Base-by-base conservation (phyloP, 148 eudicot genomes). In the Amaranthus palmeri region DNA sequence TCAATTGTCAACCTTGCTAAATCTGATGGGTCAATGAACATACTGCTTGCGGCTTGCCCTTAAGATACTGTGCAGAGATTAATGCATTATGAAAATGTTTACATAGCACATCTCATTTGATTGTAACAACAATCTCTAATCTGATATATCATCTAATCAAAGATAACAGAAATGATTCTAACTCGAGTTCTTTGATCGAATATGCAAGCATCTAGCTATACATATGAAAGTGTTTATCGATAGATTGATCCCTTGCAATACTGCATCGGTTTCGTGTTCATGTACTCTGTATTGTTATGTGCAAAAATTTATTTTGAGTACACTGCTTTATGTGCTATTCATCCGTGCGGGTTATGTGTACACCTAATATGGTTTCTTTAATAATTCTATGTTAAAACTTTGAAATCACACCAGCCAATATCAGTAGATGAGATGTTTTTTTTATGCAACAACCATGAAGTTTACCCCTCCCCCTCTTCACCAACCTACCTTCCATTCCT, bases 401-500 rank as follows among this genome's bases (percentile, higher is more conserved):
- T 46, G 10, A 55, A 44, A 4, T 67, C 77, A 47, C 46, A 75
- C n/a, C 15, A 12, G 50, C 61, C 40, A 68, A 65, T 68, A 70
- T 64, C 62, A 71, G 61, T 74, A 82, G 81, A 83, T 69, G 78
- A 81, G 75, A 74, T 77, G 69, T 75, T 25, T 25, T 25, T 25
- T 25, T 25, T 25, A 25, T 25, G 36, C 36, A 86, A 40, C 82
- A 78, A 70, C 74, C 85, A 68, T 61, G 85, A 84, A 64, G 70
- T 75, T 72, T 59, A 76, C 79, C 56, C 71, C 65, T 80, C 87
- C 80, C 81, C 82, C 70, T 77, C 78, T 78, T 77, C 84, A 87
- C 89, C 89, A 85, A 90, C 83, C 81, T 46, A 53, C 43, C 43
- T 54, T 69, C 13, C 7, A 67, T 77, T 76, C 72, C 69, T 61